Percentiles rank a stretch among this genome's conserved stretches.
These are phyloP conservation scores for barley (Hordeum vulgare) DNA, from an alignment of 176 grass and related monocot genomes.

Conservation along the genomic window DNA sequence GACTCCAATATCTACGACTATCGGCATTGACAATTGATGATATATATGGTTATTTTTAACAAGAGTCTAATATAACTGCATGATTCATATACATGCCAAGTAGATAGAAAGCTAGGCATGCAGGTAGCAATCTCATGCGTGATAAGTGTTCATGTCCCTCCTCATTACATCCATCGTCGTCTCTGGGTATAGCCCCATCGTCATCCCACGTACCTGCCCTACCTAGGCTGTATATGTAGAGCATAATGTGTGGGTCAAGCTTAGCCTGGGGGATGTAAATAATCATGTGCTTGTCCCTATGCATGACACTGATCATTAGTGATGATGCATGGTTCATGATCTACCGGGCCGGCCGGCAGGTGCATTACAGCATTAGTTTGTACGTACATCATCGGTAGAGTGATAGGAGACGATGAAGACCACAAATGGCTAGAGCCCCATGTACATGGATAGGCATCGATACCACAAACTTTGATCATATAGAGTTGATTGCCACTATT, in stretches of 20 bases:
- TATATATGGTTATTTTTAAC: not conserved
- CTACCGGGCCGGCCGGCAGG: not conserved
- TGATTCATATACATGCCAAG: not conserved
- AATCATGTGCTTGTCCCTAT: not conserved
- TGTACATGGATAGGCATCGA: not conserved
- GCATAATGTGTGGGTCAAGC: slow-evolving; percentile 4
- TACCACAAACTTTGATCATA: not conserved
- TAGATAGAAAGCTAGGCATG: not conserved
- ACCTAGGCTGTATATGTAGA: not conserved
- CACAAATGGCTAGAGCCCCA: not conserved
- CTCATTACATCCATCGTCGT: not conserved
- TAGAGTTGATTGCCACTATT: not conserved
- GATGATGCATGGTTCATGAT: slow-evolving; percentile 6
- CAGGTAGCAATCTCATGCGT: not conserved
- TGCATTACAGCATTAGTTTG: not conserved
- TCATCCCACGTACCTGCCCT: not conserved
- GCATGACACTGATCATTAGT: slow-evolving; percentile 2
- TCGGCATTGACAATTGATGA: not conserved
- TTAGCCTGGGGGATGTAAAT: not conserved
- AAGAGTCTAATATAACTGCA: not conserved
- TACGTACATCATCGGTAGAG: not conserved
- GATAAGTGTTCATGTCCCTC: not conserved
- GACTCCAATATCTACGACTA: not conserved
- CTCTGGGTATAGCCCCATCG: not conserved
- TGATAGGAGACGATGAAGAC: not conserved